These are phyloP conservation scores for Mycena albidolilacea DNA, from an alignment of 768 basidiomycete species.

Conservation along the genomic window DNA sequence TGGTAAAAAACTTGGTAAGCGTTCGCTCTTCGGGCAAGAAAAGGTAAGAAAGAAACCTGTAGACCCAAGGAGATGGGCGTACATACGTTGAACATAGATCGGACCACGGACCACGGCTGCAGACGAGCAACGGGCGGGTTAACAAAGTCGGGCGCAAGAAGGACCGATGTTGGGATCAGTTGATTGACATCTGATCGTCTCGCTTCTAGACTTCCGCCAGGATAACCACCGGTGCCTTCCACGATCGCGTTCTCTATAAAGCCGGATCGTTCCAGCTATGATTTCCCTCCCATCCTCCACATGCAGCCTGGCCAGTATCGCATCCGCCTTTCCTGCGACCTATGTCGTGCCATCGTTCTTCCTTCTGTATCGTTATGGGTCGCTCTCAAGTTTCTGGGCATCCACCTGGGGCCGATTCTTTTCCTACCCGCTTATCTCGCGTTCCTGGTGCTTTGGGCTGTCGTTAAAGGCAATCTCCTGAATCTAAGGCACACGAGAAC, in stretches of 20 bases:
- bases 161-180: conserved; percentile 25
- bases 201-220: conserved; percentile 11
- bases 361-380: conserved; percentile 58
- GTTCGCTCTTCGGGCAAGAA: neutral
- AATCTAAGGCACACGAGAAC: conserved; percentile 57
- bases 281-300: conserved; percentile 13
- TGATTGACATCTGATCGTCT: neutral
- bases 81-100: neutral
- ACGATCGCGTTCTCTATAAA: conserved; percentile 14
- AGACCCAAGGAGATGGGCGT: neutral
- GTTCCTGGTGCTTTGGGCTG: conserved; percentile 60
- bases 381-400: conserved; percentile 45
- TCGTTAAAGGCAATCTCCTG: conserved; percentile 51
- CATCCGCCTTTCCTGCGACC: conserved; percentile 63
- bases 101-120: neutral
- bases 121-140: too few species aligned
- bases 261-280: conserved; percentile 11
- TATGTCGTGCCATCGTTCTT: conserved; percentile 56
- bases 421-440: conserved; percentile 55
- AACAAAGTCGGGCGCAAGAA: neutral
- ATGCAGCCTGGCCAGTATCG: conserved; percentile 63
- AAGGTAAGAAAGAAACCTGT: neutral
- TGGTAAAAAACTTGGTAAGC: neutral
- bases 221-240: neutral
- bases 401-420: conserved; percentile 52